phyloP scores from a whole-genome alignment of 208 protist species.

The Wallacemonas collosoma region DNA sequence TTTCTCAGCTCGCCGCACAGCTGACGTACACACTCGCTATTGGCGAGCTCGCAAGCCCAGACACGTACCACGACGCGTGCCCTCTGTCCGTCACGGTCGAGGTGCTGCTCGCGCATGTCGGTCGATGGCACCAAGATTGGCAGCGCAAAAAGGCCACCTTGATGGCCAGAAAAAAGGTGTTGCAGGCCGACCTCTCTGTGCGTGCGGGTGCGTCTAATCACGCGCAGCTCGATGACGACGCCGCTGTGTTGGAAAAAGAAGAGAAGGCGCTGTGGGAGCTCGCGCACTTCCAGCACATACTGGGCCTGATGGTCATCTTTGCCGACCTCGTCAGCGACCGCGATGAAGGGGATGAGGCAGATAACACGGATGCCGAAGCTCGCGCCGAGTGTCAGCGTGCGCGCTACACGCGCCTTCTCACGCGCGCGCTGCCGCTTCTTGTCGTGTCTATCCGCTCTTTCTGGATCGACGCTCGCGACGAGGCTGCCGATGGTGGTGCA shows the following conservation, averaged over 20 bases:
- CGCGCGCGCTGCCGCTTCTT: slow-evolving; percentile 3
- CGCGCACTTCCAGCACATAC: slow-evolving; percentile 20
- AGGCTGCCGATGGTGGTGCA: slow-evolving; percentile 40
- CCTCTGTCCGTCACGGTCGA: neutral
- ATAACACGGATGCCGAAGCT: neutral
- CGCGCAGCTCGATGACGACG: neutral
- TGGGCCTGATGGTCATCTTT: slow-evolving; percentile 43
- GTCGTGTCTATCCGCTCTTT: slow-evolving; percentile 18
- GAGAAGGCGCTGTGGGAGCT: slow-evolving; percentile 19
- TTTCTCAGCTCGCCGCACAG: neutral
- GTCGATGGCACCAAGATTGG: neutral
- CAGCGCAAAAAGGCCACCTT: neutral
- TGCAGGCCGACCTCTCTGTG: slow-evolving; percentile 20
- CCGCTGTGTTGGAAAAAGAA: slow-evolving; percentile 1
- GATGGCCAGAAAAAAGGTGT: slow-evolving; percentile 1
- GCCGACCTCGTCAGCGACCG: slow-evolving; percentile 33
- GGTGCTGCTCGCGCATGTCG: neutral
- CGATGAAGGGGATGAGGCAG: slow-evolving; percentile 21
- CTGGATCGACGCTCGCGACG: slow-evolving; percentile 26
- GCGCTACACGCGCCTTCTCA: neutral
- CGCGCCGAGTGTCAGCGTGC: neutral
- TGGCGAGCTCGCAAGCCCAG: too few relatives aligned
- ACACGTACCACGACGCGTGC: neutral
- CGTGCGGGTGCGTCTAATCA: neutral
- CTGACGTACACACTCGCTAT: neutral